Base-by-base conservation (phyloP, 2,329 filamentous ascomycete species). In the Aureobasidium sp. region DNA sequence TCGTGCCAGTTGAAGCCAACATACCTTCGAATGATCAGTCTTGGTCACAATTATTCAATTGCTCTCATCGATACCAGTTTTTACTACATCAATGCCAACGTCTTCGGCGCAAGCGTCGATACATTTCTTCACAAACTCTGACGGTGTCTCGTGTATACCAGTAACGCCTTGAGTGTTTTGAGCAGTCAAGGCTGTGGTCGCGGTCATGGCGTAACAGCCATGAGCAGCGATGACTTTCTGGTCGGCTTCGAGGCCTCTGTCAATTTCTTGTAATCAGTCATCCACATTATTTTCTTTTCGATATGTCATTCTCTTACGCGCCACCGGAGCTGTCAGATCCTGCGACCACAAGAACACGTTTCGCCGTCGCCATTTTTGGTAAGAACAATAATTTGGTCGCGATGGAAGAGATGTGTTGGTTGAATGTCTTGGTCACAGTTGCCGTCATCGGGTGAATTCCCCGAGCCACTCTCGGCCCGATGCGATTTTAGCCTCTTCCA, bases 121-220 rank as follows among this genome's bases (percentile, higher is more conserved):
- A 70, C 95, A 88, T 73, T 88, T 87, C 59, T 76, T 76, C 21
- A 96, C 81, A 68, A 97, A 96, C 4, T 77, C 75, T 0, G 87
- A 75, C 0, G 91, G 91, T 6, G 87, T 80, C 53, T 85, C 73
- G 64, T 95, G 88, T 48, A 97, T 88, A 59, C 79, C 88, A 57
- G 82, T 76, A 12, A 97, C 90, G 4, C 89, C 89, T 50, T 80
- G 77, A 0, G 93, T 98, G 70, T 97, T 95, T 66, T 97, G 93
- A 14, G 89, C 90, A n/a, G 93, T 98, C 64, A 98, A 74, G 17
- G 91, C 91, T 12, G 91, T 94, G 8, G 91, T 96, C 19, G 90
- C 89, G 47, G 91, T 96, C 83, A 96, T 94, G 56, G 89, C 90
- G 76, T 97, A 97, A 72, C 88, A 93, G 56, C 86, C 84, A 79